These are phyloP conservation scores for Typha latifolia DNA, from an alignment of 176 grass and related monocot genomes.

Conservation along the genomic window DNA sequence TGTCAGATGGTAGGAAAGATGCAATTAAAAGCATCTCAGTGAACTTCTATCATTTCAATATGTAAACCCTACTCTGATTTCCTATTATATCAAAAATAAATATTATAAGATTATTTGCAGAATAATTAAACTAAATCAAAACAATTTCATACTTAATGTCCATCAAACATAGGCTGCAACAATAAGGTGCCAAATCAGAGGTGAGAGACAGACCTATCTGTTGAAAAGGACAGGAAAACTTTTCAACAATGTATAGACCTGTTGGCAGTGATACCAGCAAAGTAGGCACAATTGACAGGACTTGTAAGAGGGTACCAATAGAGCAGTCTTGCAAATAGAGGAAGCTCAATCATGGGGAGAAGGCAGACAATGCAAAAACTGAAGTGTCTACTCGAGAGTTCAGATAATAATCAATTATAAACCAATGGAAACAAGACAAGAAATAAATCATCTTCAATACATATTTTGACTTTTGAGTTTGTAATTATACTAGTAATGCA, in stretches of 20 bases:
- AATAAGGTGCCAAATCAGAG: slow-evolving; percentile 61
- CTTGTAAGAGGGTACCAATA: background rate
- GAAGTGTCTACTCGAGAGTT: no score
- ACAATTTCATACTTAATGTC: slow-evolving; percentile 14
- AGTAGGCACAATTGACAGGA: slow-evolving; percentile 20
- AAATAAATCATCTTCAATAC: no score
- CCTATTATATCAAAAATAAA: slow-evolving; percentile 18
- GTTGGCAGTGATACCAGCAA: slow-evolving; percentile 68
- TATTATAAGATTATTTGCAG: slow-evolving; percentile 10
- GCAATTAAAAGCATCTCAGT: slow-evolving; percentile 3
- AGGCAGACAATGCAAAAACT: no score
- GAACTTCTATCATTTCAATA: background rate
- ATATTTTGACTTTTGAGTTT: no score
- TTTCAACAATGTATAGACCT: slow-evolving; percentile 29
- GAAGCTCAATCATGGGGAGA: no score
- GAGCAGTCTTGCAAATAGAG: background rate
- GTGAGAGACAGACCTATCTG: slow-evolving; percentile 26
- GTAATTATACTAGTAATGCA: no score
- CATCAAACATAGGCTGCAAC: slow-evolving; percentile 44
- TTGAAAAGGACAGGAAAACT: slow-evolving; percentile 11
- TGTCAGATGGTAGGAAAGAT: slow-evolving; percentile 8
- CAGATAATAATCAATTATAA: no score
- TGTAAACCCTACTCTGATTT: background rate
- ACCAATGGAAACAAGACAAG: no score
- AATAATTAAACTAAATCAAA: slow-evolving; percentile 24